Evolutionary conservation across 352 stramenopile species (phyloP), one percentile per base, ranked within the genome.

Genomic region (Stephanocyclus meneghinianus): DNA sequence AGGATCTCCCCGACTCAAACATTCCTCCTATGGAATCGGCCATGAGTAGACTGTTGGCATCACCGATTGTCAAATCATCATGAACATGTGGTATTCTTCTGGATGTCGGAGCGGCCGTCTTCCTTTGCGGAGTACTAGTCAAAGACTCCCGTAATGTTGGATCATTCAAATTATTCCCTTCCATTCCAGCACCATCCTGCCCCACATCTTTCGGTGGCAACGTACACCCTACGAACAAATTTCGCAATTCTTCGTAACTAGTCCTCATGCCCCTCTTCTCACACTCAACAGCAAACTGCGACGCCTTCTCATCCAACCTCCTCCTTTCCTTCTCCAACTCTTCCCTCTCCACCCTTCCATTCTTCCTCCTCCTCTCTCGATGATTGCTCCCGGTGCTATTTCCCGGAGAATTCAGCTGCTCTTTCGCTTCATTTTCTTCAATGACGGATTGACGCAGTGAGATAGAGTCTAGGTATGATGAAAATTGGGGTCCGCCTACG

Each of bases 201-300:
- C 56, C 32, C 18, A 26, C 62, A 29, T 53, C 64, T 66, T 66
- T 80, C 7, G 74, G 70, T 11, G 63, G 69, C 6, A 86, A 50
- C 30, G 66, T 76, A 63, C 79, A 86, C 13, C 74, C 75, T 1
- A 65, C 71, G 61, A 87, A 84, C 69, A 87, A 63, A 67, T 87
- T 72, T 8, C 76, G 57, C 32, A 93, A 68, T 66, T 92, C 85
- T n/a, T 87, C 80, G 55, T 88, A 92, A 44, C 78, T 80, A 18
- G 87, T 91, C 47, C 88, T 67, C 64, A 88, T 81, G 13, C 88
- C 88, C 10, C 73, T 72, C 37, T 76, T 70, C 83, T 93, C 88
- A 48, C 80, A 76, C 59, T 91, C 77, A 47, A 93, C 62, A 16
- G 81, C 86, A 66, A 88, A 88, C 55, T 76, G 42, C 7, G 50